A percentile compares a stretch with the other conserved stretches of the same genome.
Evolutionary conservation across 1,284 basidiomycete species (phyloP).

Genomic region (Coriolopsis trogii): DNA sequence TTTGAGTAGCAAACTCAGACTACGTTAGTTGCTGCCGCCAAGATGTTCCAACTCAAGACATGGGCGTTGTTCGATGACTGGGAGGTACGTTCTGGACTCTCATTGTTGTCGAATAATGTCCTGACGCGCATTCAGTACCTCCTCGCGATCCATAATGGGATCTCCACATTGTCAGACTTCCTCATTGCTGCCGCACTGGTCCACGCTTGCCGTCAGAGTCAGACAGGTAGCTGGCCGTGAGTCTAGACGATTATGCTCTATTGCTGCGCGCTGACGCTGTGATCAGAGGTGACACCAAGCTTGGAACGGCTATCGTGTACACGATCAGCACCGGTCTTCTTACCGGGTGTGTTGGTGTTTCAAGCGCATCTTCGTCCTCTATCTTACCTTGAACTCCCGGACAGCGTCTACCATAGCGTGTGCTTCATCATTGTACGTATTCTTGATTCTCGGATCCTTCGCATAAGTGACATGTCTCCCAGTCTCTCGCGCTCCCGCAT

Average conservation of each 20-base stretch:
- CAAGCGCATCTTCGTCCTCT: not conserved
- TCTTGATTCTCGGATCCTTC: not conserved
- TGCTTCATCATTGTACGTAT: not conserved
- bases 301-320: not conserved
- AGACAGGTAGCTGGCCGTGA: not conserved
- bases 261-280: not conserved
- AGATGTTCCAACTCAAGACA: not conserved
- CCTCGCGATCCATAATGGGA: conserved; percentile 1
- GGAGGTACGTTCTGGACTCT: not conserved
- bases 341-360: not conserved
- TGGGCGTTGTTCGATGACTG: not conserved
- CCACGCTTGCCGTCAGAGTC: not conserved
- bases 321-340: conserved; percentile 1
- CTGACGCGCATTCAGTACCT: not conserved
- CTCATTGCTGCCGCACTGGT: not conserved
- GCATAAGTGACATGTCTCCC: not conserved
- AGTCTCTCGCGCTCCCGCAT: not conserved
- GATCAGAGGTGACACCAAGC: not conserved
- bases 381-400: not conserved
- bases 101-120: not conserved
- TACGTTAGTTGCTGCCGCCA: not conserved
- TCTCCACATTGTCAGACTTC: conserved; percentile 2
- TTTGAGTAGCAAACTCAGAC: not conserved
- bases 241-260: too few relatives aligned
- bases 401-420: not conserved